Base-by-base conservation (phyloP, 352 stramenopile species). In the Pythium graminicola region DNA sequence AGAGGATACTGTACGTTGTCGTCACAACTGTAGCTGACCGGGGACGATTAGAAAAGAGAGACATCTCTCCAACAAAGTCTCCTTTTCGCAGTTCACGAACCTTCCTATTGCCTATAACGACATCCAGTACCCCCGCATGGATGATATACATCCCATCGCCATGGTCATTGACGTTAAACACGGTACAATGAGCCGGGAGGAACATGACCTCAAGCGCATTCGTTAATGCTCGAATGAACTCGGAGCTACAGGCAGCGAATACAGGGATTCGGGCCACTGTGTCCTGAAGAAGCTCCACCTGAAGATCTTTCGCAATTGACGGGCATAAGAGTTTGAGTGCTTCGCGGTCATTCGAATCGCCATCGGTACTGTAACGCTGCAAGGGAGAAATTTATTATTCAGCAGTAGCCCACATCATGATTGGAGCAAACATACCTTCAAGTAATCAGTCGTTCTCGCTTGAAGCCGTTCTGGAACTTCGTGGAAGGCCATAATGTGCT, bases 401-500 rank as follows among this genome's bases (percentile, higher is more conserved):
- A n/a, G n/a, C n/a, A n/a, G n/a, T n/a, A n/a, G n/a, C n/a, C n/a
- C n/a, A n/a, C n/a, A n/a, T n/a, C n/a, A n/a, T n/a, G n/a, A n/a
- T n/a, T n/a, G n/a, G n/a, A n/a, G n/a, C n/a, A n/a, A n/a, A n/a
- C n/a, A 35, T 13, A 13, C 7, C 29, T 76, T 76, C 20, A 86
- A 41, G 36, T 85, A 89, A 3, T 67, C 78, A 3, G 84, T 56
- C 0, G 73, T 72, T 58, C 83, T 71, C 0, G 65, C 26, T 33
- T 85, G 72, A 3, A 86, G 46, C 5, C 68, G 29, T 0, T 82
- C 67, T 0, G 78, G 75, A 0, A 89, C 73, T 7, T 62, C 67
- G 16, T 89, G 75, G 39, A 85, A 89, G 1, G 71, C 80, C 0
- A 86, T 50, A n/a, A 86, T 20, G 28, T 89, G 73, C 47, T 81